A percentile compares a stretch with the other conserved stretches of the same genome.
phyloP scores from a whole-genome alignment of 179 eudicot genomes.

The Amaranthus tricolor region DNA sequence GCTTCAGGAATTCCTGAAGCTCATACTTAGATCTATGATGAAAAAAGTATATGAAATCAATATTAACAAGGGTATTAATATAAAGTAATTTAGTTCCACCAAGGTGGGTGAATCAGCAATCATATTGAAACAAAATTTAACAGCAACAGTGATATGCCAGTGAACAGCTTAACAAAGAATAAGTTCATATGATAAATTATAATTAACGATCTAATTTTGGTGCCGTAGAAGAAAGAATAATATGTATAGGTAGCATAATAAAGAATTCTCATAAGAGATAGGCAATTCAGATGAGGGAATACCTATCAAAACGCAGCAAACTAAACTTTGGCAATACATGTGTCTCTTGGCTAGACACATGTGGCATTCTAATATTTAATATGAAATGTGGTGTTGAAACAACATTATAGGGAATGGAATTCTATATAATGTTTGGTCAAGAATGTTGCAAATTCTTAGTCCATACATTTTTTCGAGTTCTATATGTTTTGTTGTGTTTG shows the following conservation, averaged over 20 bases:
- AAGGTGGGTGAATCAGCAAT: not conserved
- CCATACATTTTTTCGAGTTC: too few relatives aligned
- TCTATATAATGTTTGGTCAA: too few relatives aligned
- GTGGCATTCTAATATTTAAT: too few relatives aligned
- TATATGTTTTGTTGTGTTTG: too few relatives aligned
- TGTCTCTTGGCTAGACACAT: too few relatives aligned
- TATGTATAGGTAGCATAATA: not conserved
- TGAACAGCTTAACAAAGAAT: not conserved
- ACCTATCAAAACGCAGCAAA: not conserved
- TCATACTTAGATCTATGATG: conserved; percentile 83
- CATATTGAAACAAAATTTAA: not conserved
- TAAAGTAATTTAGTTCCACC: conserved; percentile 3
- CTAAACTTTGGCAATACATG: too few relatives aligned
- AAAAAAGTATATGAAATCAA: not conserved
- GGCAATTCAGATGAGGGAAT: not conserved
- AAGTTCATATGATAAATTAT: not conserved
- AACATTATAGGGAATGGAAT: too few relatives aligned
- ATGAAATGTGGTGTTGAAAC: too few relatives aligned
- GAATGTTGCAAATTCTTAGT: too few relatives aligned
- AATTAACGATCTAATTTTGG: not conserved
- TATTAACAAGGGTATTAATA: not conserved
- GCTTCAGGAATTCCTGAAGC: conserved; percentile 84
- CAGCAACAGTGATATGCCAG: not conserved
- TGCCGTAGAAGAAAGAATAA: not conserved
- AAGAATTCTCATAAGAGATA: not conserved